Conservation (phyloP, 345 rosid genomes). For the Euphorbia pulcherrima region DNA sequence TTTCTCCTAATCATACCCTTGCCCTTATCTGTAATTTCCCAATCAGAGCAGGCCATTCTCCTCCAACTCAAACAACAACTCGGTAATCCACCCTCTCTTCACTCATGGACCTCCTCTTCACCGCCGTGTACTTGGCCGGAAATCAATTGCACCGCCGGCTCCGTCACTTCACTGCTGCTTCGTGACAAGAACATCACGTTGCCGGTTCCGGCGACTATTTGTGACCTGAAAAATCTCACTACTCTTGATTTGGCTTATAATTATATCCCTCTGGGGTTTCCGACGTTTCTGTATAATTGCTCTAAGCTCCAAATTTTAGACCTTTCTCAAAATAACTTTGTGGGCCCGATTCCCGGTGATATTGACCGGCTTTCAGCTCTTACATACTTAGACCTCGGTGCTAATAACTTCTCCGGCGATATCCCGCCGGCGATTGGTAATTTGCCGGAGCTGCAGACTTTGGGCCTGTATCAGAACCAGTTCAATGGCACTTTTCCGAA, state of each 20-base stretch:
- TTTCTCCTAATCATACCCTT: slow-evolving; percentile 28
- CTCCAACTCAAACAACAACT: slow-evolving; percentile 47
- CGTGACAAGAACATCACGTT: slow-evolving; percentile 29
- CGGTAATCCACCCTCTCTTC: slow-evolving; percentile 54
- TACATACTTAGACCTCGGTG: slow-evolving; percentile 40
- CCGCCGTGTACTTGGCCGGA: slow-evolving; percentile 64
- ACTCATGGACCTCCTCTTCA: slow-evolving; percentile 53
- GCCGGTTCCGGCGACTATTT: slow-evolving; percentile 50
- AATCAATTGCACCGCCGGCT: slow-evolving; percentile 41
- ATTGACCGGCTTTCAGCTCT: slow-evolving; percentile 50
- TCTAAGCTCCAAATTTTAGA: slow-evolving; percentile 49
- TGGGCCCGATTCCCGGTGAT: slow-evolving; percentile 61
- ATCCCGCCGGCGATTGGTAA: slow-evolving; percentile 54
- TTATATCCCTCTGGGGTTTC: slow-evolving; percentile 58
- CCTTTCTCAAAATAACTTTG: slow-evolving; percentile 63
- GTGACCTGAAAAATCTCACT: slow-evolving; percentile 58
- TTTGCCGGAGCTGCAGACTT: slow-evolving; percentile 35
- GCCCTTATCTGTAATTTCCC: slow-evolving; percentile 49
- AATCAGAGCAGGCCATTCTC: slow-evolving; percentile 49
- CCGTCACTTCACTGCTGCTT: slow-evolving; percentile 47
- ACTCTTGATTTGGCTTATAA: slow-evolving; percentile 41
- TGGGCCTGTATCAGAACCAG: slow-evolving; percentile 37
- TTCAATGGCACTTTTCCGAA: slow-evolving; percentile 74
- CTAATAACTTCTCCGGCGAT: slow-evolving; percentile 62
- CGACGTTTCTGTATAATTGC: slow-evolving; percentile 54